Base-by-base conservation (phyloP, 495 filamentous ascomycete genomes). In the Stereocaulon alpinum region DNA sequence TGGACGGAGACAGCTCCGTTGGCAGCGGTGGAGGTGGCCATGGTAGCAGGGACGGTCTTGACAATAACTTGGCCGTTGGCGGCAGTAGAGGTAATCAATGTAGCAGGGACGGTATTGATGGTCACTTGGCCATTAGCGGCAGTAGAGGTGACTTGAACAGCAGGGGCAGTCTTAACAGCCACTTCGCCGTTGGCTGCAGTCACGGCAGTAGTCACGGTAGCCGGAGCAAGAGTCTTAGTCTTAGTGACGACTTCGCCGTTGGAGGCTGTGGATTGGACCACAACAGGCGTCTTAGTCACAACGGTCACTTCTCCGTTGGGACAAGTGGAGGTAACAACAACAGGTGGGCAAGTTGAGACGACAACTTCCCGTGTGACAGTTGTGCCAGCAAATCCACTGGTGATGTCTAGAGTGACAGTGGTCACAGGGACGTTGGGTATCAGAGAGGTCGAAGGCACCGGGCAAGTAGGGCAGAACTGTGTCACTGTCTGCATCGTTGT, bases 151-250 rank as follows among this genome's bases (percentile, higher is more conserved):
- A 18, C 18, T 6, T 17, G 2, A 32, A 37, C 2, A 3, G 29
- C 27, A 37, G 30, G 6, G 1, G 17, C 9, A 27, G 58, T 60
- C 40, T 15, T 24, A 37, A 53, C 49, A 32, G 29, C 44, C 24
- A 60, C 40, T 41, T 54, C 24, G n/a, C 58, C 47, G 40, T 43
- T 54, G 34, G 48, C 17, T 2, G 49, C 40, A 41, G 58, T 52
- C 17, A 17, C 15, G 11, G 30, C 53, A 4, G 52, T 40, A 41
- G 58, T 52, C 17, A 17, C 15, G 11, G 30, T 60, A 4, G 52
- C 49, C 18, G 54, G 24, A 50, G 48, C 7, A 6, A 37, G 11
- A 43, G 20, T 12, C 29, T 40, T 6, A 55, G 52, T 55, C 52
- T 17, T 15, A n/a, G 27, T 9, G 0, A 22, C 29, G 17, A 55